A percentile compares a stretch with the other conserved stretches of the same genome.
phyloP scores from a whole-genome alignment of 2,329 filamentous ascomycete species.

The Huntiella omanensis region DNA sequence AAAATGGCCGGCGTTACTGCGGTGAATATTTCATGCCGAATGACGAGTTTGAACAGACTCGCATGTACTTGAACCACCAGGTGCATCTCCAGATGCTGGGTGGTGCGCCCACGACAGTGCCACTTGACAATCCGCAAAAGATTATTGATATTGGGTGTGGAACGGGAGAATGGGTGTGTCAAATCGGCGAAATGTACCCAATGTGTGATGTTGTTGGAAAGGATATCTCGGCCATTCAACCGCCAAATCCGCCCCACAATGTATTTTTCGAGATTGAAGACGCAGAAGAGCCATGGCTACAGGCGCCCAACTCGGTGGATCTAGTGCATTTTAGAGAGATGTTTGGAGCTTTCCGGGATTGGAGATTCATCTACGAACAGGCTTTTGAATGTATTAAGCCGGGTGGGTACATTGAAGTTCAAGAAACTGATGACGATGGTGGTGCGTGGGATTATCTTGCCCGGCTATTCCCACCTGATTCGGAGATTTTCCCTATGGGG shows the following conservation, averaged over 20 bases:
- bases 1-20: slow-evolving; percentile 45
- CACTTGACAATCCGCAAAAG: slow-evolving; percentile 21
- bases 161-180: slow-evolving; percentile 32
- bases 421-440: slow-evolving; percentile 32
- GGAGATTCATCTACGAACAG: slow-evolving; percentile 34
- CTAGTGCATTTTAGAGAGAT: slow-evolving; percentile 37
- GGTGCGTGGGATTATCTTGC: slow-evolving; percentile 15
- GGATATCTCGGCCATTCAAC: slow-evolving; percentile 37
- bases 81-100: slow-evolving; percentile 36
- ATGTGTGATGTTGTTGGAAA: slow-evolving; percentile 38
- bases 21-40: slow-evolving; percentile 47
- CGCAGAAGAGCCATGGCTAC: slow-evolving; percentile 38
- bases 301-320: slow-evolving; percentile 31
- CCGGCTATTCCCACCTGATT: slow-evolving; percentile 24
- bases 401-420: slow-evolving; percentile 37
- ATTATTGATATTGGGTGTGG: slow-evolving; percentile 41
- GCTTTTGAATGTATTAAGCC: slow-evolving; percentile 34
- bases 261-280: slow-evolving; percentile 42
- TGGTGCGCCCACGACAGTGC: slow-evolving; percentile 25
- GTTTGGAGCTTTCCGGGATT: slow-evolving; percentile 36
- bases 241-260: slow-evolving; percentile 38
- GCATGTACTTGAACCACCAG: slow-evolving; percentile 42
- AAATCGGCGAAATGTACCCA: slow-evolving; percentile 34
- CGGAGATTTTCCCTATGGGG: slow-evolving; percentile 24
- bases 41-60: slow-evolving; percentile 45